A percentile compares a stretch with the other conserved stretches of the same genome.
Evolutionary conservation across 192 early-diverging fungal species (phyloP).

Genomic region (Backusella macrospora): DNA sequence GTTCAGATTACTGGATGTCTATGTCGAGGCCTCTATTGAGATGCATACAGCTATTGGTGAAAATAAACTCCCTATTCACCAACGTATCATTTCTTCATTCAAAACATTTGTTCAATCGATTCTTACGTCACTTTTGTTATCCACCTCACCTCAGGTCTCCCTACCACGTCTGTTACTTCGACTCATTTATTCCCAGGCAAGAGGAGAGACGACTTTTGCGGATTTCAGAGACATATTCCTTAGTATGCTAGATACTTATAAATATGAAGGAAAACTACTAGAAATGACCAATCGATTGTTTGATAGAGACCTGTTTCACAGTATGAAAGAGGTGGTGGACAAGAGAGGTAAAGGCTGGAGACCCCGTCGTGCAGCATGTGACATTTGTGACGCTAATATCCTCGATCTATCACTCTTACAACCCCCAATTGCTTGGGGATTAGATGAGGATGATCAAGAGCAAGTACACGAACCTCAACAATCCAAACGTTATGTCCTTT

Average conservation of each 20-base stretch:
- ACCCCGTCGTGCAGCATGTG: conserved; percentile 54
- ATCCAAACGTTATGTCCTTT: conserved; percentile 44
- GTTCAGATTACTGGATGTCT: conserved; percentile 60
- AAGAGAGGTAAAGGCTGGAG: conserved; percentile 59
- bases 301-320: conserved; percentile 58
- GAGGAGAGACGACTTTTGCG: conserved; percentile 52
- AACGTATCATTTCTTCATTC: conserved; percentile 53
- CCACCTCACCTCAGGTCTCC: conserved; percentile 62
- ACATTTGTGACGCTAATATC: conserved; percentile 55
- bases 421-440: conserved; percentile 29
- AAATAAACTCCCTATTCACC: conserved; percentile 20
- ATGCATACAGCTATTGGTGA: conserved; percentile 33
- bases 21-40: conserved; percentile 56
- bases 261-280: conserved; percentile 63
- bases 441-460: neutral
- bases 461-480: neutral
- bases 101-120: conserved; percentile 64
- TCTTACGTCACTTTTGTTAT: conserved; percentile 55
- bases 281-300: conserved; percentile 65
- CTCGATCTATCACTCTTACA: conserved; percentile 52
- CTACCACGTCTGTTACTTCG: conserved; percentile 56
- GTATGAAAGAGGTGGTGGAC: conserved; percentile 54
- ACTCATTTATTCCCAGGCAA: conserved; percentile 54
- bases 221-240: conserved; percentile 63
- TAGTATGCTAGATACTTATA: conserved; percentile 66